Base-by-base conservation (phyloP, 257 asterid species). In the Gentiana macrophylla region DNA sequence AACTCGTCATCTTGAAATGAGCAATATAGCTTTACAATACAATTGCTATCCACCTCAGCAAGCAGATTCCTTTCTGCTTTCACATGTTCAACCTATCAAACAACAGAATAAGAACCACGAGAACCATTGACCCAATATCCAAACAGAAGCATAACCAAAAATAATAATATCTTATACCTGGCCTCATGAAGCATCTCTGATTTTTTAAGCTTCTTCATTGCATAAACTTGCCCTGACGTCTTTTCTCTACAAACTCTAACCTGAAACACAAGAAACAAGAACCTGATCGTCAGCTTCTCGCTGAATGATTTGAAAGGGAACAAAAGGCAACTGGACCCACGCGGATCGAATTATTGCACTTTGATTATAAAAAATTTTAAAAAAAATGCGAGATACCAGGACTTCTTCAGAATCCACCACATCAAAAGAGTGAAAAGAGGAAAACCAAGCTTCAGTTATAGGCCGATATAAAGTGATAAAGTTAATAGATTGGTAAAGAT, bases 161-260 rank as follows among this genome's bases (percentile, higher is more conserved):
- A 59, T 63, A 53, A 52, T 70, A 72, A 35, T 52, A 56, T 74
- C 77, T 32, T 37, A 13, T 74, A 92, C 95, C 97, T 91, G 98
- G 66, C 98, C 98, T 81, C 98, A 37, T 97, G 95, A 64, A 91
- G 98, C 96, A 91, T 91, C 77, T 91, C 98, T 48, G 95, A 76
- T 85, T 91, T 91, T 83, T 83, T 91, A 35, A 91, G 97, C 79
- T 91, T 91, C 73, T 91, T 91, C 98, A 91, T 91, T 46, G 98
- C 98, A 72, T 84, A 91, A 35, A 82, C 96, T 11, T 82, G 82
- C 49, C 90, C 94, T 6, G 95, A 79, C 55, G 86, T 81, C 77
- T 74, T 91, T 78, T 91, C 98, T 63, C 92, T 91, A 73, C 98
- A 91, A 62, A 91, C 74, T 79, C 97, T 79, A 48, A 91, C 98